A percentile compares a stretch with the other conserved stretches of the same genome.
Evolutionary conservation across 495 filamentous ascomycete species (phyloP).

Genomic region (Penicillium salamii): DNA sequence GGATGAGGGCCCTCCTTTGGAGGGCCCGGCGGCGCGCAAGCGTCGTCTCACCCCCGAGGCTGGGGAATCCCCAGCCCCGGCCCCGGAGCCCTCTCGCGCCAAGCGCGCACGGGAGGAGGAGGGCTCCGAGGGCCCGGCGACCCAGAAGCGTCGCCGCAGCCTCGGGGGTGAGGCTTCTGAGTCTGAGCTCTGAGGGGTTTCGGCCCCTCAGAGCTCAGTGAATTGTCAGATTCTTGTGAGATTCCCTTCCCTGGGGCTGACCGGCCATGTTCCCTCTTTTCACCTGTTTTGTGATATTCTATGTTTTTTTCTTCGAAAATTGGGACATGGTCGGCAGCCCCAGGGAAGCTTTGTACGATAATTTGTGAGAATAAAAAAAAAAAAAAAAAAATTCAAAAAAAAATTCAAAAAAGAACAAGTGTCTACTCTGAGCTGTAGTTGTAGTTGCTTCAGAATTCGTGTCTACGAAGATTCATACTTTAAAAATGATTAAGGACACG

Average conservation of each 20-base stretch:
- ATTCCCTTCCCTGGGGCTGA: neutral
- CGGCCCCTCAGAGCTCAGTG: too few relatives aligned
- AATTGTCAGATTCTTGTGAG: neutral
- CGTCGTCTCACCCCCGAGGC: conserved; percentile 12
- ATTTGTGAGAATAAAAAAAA: conserved; percentile 17
- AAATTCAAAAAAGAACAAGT: too few relatives aligned
- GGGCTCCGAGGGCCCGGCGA: too few relatives aligned
- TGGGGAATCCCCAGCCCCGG: too few relatives aligned
- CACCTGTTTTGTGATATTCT: conserved; percentile 10
- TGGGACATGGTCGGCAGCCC: neutral
- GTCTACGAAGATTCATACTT: conserved; percentile 18
- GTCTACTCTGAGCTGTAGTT: neutral
- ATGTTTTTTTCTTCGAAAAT: conserved; percentile 5
- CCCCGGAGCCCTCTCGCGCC: too few relatives aligned
- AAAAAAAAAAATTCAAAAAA: too few relatives aligned
- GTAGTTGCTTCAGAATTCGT: neutral
- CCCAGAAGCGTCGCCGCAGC: too few relatives aligned
- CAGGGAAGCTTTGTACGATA: conserved; percentile 21
- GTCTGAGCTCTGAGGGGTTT: too few relatives aligned
- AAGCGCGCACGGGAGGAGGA: too few relatives aligned
- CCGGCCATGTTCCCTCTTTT: neutral
- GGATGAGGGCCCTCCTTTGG: neutral
- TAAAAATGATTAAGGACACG: conserved; percentile 14
- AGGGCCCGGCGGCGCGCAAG: conserved; percentile 15
- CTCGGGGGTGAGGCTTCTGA: too few relatives aligned